Conservation (phyloP, 768 basidiomycete species). For the Clitopilus hobsonii region DNA sequence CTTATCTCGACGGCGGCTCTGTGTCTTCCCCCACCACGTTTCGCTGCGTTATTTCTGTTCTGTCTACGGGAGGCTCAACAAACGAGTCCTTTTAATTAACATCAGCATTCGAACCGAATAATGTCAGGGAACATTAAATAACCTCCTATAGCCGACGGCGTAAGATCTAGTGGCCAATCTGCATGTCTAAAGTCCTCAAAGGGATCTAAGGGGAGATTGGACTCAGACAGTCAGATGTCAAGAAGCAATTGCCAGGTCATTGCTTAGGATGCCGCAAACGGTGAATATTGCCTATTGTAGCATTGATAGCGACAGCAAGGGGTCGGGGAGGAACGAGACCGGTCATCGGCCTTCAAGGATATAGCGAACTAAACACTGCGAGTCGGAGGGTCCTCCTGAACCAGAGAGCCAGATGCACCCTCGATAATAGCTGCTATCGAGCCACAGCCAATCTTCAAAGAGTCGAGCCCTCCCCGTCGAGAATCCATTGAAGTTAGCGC, state of each 20-base stretch:
- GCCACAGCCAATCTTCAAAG: not conserved
- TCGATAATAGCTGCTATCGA: not conserved
- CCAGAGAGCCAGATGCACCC: not conserved
- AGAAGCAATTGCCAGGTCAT: not conserved
- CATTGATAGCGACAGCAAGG: no score
- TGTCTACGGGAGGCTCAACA: no score
- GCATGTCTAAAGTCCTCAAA: not conserved
- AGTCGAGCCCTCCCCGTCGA: not conserved
- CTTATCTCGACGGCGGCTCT: no score
- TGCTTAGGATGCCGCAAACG: not conserved
- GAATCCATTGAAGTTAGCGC: not conserved
- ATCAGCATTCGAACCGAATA: not conserved
- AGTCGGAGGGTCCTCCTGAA: not conserved
- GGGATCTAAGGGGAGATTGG: not conserved
- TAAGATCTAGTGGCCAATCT: not conserved
- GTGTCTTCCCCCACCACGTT: no score
- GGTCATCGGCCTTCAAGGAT: not conserved
- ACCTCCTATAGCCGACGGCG: not conserved
- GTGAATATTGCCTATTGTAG: no score
- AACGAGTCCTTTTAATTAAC: not conserved
- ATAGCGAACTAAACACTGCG: not conserved
- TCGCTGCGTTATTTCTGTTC: no score
- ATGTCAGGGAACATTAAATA: not conserved
- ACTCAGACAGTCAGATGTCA: not conserved
- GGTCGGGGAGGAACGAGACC: not conserved